Base-by-base conservation (phyloP, 2,329 filamentous ascomycete species). In the Nothophoma quercina region DNA sequence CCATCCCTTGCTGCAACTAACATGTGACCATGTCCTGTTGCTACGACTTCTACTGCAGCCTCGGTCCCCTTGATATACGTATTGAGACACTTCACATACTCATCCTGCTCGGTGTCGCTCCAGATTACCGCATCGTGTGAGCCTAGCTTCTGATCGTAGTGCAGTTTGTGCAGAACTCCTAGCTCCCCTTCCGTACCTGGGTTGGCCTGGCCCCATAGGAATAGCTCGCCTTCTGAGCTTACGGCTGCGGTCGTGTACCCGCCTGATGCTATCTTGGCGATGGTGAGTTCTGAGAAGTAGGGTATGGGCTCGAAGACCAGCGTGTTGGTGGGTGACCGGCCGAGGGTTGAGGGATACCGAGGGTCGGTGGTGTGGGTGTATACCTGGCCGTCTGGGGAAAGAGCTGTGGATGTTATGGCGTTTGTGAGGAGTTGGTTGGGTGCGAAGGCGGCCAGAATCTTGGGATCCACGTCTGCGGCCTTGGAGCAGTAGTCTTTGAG, bases 181-280 rank as follows among this genome's bases (percentile, higher is more conserved):
- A 71, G 21, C 21, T 68, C 60, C 2, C 30, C 53, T 1, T 33
- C 35, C 9, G 46, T 45, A 4, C 64, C 68, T n/a, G 68, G 67
- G 45, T 49, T 60, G 5, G 63, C 53, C 41, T 70, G 64, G 3
- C 71, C 71, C 71, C 71, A 74, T 5, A 74, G 8, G 30, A 63
- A 73, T 5, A 74, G 36, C 47, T 73, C 70, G 0, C 68, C 68
- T 7, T 71, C 65, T n/a, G 48, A 36, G 30, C 62, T 62, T 10
- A 72, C 12, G 0, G 68, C 69, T n/a, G 65, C 68, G n/a, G 62
- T 67, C 56, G 72, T 63, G 12, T 68, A 70, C 0, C 71, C 70
- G 1, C 70, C 70, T 0, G 64, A 67, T 1, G 64, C 63, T 18
- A 73, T 60, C 21, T 60, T 67, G 1, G 12, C 15, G 15, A 72